These are phyloP conservation scores for Talaromyces thailandensis DNA, from an alignment of 495 filamentous ascomycete genomes.

Conservation along the genomic window DNA sequence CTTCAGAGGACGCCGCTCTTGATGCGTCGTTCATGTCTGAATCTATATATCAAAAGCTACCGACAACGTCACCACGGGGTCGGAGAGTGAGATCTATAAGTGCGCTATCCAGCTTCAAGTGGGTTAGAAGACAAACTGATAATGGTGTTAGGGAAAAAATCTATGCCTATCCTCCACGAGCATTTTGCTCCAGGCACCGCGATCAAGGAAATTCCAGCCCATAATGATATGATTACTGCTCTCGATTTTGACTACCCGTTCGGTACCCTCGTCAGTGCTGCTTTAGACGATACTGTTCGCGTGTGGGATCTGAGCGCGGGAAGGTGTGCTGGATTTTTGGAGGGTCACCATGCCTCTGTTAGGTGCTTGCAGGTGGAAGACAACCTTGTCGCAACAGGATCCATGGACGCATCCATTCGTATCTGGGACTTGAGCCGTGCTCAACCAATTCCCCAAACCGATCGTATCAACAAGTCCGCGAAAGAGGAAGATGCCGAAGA, in stretches of 20 bases:
- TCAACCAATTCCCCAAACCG: constrained; percentile 48
- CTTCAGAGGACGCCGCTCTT: constrained; percentile 45
- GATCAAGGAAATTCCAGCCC: constrained; percentile 81
- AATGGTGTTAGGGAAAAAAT: constrained; percentile 48
- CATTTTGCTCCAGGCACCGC: constrained; percentile 85
- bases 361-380: constrained; percentile 90
- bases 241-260: constrained; percentile 95
- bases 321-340: constrained; percentile 79
- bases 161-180: constrained; percentile 92
- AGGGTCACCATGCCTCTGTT: constrained; percentile 93
- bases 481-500: constrained; percentile 52
- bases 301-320: constrained; percentile 96
- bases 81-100: constrained; percentile 58
- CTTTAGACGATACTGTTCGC: constrained; percentile 90
- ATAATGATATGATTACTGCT: constrained; percentile 80
- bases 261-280: constrained; percentile 89
- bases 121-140: background rate
- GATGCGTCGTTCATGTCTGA: constrained; percentile 89
- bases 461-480: constrained; percentile 55
- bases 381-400: constrained; percentile 90
- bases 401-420: constrained; percentile 89
- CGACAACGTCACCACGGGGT: constrained; percentile 50
- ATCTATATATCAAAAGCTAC: constrained; percentile 90
- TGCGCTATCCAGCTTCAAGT: constrained; percentile 9
- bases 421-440: constrained; percentile 83